Evolutionary conservation across 768 basidiomycete genomes (phyloP).

Genomic region (Phaeotremella skinneri): DNA sequence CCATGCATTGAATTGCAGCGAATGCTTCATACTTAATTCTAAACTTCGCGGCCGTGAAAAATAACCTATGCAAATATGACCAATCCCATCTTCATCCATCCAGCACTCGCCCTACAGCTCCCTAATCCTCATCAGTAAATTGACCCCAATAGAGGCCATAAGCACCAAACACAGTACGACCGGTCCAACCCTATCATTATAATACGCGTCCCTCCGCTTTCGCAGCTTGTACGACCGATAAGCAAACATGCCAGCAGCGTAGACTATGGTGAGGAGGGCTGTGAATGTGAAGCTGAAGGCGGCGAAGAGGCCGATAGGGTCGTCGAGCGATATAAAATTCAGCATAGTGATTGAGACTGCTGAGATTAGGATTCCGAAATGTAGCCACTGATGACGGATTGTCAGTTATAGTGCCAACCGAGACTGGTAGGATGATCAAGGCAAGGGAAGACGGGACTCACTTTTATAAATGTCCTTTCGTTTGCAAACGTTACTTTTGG

Average conservation of each 20-base stretch:
- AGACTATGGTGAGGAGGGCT: slow-evolving; percentile 83
- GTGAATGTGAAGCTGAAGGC: slow-evolving; percentile 84
- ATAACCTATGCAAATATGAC: too few species aligned
- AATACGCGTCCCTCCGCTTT: slow-evolving; percentile 44
- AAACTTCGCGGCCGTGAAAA: too few species aligned
- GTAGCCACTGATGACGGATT: slow-evolving; percentile 37
- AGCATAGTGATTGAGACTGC: slow-evolving; percentile 60
- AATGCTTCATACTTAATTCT: too few species aligned
- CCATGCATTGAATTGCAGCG: too few species aligned
- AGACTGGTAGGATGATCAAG: too few species aligned
- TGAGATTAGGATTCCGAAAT: slow-evolving; percentile 61
- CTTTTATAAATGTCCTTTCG: slow-evolving; percentile 83
- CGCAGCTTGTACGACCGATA: slow-evolving; percentile 45
- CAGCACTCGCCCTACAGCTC: slow-evolving; percentile 31
- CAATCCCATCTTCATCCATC: neutral
- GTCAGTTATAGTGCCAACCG: too few species aligned
- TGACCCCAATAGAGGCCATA: slow-evolving; percentile 44
- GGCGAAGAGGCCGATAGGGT: slow-evolving; percentile 71
- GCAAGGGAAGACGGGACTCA: slow-evolving; percentile 56
- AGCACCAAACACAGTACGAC: slow-evolving; percentile 41
- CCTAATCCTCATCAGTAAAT: slow-evolving; percentile 42
- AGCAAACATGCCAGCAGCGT: slow-evolving; percentile 59
- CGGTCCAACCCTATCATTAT: slow-evolving; percentile 51
- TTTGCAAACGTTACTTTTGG: slow-evolving; percentile 93
- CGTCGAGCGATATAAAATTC: slow-evolving; percentile 49